Percentiles rank a stretch among this genome's conserved stretches.
Evolutionary conservation across 176 grass and related monocot species (phyloP).

Genomic region (Coix lacrymajobi): DNA sequence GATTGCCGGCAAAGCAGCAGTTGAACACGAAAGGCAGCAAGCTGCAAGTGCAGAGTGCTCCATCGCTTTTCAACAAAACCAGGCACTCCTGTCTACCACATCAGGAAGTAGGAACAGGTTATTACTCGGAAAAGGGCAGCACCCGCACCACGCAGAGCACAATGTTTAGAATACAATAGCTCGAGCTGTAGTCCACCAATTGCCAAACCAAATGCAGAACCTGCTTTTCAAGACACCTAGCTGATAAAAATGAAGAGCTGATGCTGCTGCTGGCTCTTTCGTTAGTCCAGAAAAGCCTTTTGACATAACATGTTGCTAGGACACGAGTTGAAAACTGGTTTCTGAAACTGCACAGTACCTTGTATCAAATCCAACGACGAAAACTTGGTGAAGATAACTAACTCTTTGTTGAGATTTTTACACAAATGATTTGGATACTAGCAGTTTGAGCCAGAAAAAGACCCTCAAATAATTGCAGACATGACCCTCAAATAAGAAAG

Average conservation of each 20-base stretch:
- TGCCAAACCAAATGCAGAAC: not conserved
- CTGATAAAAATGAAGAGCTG: not conserved
- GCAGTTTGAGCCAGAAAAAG: not conserved
- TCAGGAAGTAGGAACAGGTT: not conserved
- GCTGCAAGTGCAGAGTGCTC: not conserved
- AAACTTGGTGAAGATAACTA: not conserved
- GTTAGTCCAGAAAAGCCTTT: not conserved
- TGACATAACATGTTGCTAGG: not conserved
- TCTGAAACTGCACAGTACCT: not conserved
- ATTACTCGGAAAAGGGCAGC: not conserved
- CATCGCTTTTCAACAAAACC: slow-evolving; percentile 8
- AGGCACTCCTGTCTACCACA: not conserved
- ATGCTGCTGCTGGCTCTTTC: not conserved
- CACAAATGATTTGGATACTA: not conserved
- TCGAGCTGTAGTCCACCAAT: not conserved
- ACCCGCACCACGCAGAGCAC: not conserved
- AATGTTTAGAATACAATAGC: not conserved
- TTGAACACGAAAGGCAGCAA: not conserved
- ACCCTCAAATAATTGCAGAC: not conserved
- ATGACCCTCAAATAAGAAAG: not conserved
- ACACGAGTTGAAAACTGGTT: not conserved
- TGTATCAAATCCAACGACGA: not conserved
- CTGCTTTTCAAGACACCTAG: not conserved
- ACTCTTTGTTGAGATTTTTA: not conserved
- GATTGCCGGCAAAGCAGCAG: not conserved